These are phyloP conservation scores for Inonotus hispidus DNA, from an alignment of 1,284 basidiomycete genomes.

Conservation along the genomic window DNA sequence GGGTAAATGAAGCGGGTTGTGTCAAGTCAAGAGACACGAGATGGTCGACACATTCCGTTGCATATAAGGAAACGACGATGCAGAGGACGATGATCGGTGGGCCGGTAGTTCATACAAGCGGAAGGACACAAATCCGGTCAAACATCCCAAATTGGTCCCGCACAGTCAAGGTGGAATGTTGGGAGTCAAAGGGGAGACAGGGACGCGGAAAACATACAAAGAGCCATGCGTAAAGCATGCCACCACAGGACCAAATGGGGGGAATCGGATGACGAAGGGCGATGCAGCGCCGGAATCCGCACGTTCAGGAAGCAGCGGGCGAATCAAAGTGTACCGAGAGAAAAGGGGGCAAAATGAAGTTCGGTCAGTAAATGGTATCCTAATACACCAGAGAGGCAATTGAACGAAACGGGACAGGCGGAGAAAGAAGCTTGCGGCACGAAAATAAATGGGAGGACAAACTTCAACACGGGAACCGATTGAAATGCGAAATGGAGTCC, in stretches of 20 bases:
- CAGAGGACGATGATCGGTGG: background rate
- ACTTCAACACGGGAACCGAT: background rate
- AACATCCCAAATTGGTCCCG: background rate
- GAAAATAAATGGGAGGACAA: background rate
- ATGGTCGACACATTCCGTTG: background rate
- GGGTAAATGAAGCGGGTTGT: background rate
- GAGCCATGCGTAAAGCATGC: background rate
- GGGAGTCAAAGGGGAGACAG: background rate
- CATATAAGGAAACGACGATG: background rate
- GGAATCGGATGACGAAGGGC: constrained; percentile 19
- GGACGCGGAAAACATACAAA: background rate
- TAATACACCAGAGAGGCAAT: constrained; percentile 17
- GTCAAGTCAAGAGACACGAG: background rate
- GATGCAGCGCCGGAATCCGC: background rate
- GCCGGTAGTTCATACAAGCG: background rate
- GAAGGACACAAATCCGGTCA: background rate
- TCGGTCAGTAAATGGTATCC: background rate
- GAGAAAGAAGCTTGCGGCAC: background rate
- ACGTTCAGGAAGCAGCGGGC: background rate
- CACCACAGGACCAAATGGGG: background rate
- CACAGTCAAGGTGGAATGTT: background rate
- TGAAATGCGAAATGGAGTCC: background rate
- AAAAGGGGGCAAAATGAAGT: background rate
- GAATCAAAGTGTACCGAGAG: background rate
- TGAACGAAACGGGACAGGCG: constrained; percentile 19